These are phyloP conservation scores for Blastobotrys peoriensis DNA, from an alignment of 805 yeast genomes.

Conservation along the genomic window DNA sequence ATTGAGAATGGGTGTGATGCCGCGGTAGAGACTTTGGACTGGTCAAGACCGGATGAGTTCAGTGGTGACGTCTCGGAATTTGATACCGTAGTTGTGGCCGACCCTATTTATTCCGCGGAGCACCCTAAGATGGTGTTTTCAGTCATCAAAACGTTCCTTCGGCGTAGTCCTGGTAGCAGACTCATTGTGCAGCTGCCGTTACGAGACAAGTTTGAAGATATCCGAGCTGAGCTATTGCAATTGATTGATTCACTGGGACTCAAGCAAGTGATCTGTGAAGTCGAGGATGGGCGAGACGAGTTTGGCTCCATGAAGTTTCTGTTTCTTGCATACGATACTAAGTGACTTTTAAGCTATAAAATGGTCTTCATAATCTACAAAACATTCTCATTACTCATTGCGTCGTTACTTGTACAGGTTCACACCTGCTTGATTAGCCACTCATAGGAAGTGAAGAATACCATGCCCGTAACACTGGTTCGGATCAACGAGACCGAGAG, in stretches of 20 bases:
- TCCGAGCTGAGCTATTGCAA: constrained; percentile 55
- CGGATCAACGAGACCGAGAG: constrained; percentile 68
- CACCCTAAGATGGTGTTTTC: constrained; percentile 72
- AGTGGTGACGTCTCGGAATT: constrained; percentile 32
- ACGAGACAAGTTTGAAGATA: constrained; percentile 58
- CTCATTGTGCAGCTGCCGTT: constrained; percentile 74
- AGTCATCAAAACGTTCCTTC: constrained; percentile 48
- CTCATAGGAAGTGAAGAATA: constrained; percentile 70
- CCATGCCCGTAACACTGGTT: constrained; percentile 66
- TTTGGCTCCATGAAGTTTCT: constrained; percentile 65
- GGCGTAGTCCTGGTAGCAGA: constrained; percentile 29
- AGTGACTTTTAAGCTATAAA: no score
- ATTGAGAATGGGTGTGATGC: constrained; percentile 36
- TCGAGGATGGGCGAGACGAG: constrained; percentile 73
- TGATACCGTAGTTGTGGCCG: constrained; percentile 67
- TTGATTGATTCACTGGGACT: constrained; percentile 37
- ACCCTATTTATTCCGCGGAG: constrained; percentile 77
- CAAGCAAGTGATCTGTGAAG: constrained; percentile 32
- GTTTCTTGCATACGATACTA: constrained; percentile 1
- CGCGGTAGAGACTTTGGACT: constrained; percentile 45
- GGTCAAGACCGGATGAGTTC: constrained; percentile 54
- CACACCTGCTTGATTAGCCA: constrained; percentile 42
- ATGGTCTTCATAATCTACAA: no score
- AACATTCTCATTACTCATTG: no score
- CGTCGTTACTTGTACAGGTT: no score